Conservation (phyloP, 2,329 filamentous ascomycete species). For the Drechslera avenae region DNA sequence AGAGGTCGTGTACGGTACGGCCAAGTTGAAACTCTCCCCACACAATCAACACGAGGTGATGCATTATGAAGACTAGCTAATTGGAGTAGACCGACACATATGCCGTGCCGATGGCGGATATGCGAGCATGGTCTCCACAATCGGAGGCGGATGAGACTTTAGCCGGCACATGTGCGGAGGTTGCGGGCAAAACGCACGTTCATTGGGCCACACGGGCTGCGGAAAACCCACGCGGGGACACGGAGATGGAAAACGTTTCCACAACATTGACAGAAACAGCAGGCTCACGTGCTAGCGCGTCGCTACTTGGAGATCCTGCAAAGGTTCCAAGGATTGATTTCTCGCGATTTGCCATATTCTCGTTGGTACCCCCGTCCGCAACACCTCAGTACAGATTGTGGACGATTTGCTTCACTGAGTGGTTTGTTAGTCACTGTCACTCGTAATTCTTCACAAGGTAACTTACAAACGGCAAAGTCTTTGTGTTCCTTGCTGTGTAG, state of each 20-base stretch:
- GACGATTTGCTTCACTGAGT: slow-evolving; percentile 42
- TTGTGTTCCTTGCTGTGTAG: slow-evolving; percentile 46
- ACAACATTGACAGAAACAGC: not conserved
- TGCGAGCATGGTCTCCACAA: slow-evolving; percentile 32
- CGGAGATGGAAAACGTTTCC: slow-evolving; percentile 30
- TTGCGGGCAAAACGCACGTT: slow-evolving; percentile 12
- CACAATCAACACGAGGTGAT: slow-evolving; percentile 32
- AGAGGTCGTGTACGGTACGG: slow-evolving; percentile 20
- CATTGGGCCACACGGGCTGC: slow-evolving; percentile 15
- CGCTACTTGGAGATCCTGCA: not conserved
- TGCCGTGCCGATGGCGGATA: slow-evolving; percentile 43
- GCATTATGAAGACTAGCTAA: slow-evolving; percentile 30
- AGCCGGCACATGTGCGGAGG: slow-evolving; percentile 28
- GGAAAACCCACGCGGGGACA: slow-evolving; percentile 15
- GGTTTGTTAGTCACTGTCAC: slow-evolving; percentile 9
- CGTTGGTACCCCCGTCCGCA: too few species aligned
- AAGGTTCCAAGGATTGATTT: too few species aligned
- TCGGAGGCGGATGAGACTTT: slow-evolving; percentile 32
- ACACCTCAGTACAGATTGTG: slow-evolving; percentile 38
- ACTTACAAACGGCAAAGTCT: slow-evolving; percentile 43
- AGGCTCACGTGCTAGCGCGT: slow-evolving; percentile 11
- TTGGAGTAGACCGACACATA: slow-evolving; percentile 35
- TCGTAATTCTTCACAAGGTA: not conserved
- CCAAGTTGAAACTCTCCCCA: slow-evolving; percentile 37
- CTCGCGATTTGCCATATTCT: too few species aligned